Percentiles rank a stretch among this genome's conserved stretches.
phyloP scores from a whole-genome alignment of 2,329 filamentous ascomycete species.

The Purpureocillium takamizusanense region DNA sequence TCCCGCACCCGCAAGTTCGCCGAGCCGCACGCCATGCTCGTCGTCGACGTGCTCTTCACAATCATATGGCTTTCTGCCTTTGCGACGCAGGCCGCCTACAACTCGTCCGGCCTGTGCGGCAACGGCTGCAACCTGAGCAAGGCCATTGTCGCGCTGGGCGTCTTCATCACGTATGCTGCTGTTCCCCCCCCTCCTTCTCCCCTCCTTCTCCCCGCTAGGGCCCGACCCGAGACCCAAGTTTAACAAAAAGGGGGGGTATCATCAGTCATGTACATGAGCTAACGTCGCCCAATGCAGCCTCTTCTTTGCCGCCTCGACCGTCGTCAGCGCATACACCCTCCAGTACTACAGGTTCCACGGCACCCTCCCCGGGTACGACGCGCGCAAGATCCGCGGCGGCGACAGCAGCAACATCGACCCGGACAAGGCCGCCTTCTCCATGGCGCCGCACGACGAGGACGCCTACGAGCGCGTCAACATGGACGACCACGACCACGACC shows the following conservation, averaged over 20 bases:
- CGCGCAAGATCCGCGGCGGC: conserved; percentile 28
- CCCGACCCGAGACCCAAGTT: no score
- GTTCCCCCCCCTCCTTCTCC: background rate
- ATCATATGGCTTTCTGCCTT: conserved; percentile 61
- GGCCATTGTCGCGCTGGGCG: conserved; percentile 51
- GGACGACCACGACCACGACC: conserved; percentile 40
- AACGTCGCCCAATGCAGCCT: conserved; percentile 31
- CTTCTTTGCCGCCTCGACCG: conserved; percentile 42
- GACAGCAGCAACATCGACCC: conserved; percentile 50
- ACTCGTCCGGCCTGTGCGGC: conserved; percentile 45
- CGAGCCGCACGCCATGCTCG: conserved; percentile 52
- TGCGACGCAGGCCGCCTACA: conserved; percentile 56
- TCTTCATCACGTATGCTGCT: conserved; percentile 50
- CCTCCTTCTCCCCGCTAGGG: no score
- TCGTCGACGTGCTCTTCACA: conserved; percentile 46
- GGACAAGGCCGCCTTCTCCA: conserved; percentile 61
- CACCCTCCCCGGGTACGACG: conserved; percentile 52
- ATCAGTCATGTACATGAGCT: no score
- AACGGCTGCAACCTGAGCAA: conserved; percentile 52
- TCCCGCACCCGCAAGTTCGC: conserved; percentile 52
- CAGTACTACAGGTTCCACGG: conserved; percentile 55
- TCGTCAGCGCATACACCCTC: conserved; percentile 51
- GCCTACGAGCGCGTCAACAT: conserved; percentile 53
- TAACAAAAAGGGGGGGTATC: no score
- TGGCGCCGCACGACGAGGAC: conserved; percentile 58